Evolutionary conservation across 1,139 yeast genomes (phyloP), one percentile per base, ranked within the genome.

Genomic region (Nakaseomyces kungkrabaensis): DNA sequence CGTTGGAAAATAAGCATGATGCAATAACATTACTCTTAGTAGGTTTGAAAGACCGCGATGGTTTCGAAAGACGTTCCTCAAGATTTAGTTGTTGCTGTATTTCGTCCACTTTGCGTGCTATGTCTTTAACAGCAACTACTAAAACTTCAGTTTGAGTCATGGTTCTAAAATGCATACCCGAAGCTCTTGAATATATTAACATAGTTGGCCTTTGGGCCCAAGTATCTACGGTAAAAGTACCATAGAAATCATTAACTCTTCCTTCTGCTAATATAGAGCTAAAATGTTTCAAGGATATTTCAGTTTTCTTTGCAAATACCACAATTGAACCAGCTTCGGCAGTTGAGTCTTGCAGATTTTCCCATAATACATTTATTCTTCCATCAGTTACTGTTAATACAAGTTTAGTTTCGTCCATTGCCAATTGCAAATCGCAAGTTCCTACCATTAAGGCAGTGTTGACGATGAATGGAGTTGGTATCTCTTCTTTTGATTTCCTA

Each of bases 361-460:
- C 63, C 40, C 55, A 50, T 31, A 57, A 44, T 29, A 57, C 26
- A 44, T 62, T 59, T 3, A 56, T 29, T 44, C 68, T 71, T 9
- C 69, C 59, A 29, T 61, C 66, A 24, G 60, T 51, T 5, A 60
- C 54, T 1, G 62, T 59, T 5, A 61, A 53, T 17, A 59, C 53
- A 0, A 63, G 43, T 10, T 65, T 53, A 4, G 67, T 54, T 6
- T 63, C 57, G 27, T 65, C 68, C 26, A 58, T 47, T n/a, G 50
- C 55, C 22, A 59, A 46, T 31, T 54, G 57, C 11, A 62, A 32
- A 26, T 60, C 65, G 41, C 60, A 50, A 26, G 51, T 54, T 29
- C 59, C 58, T 33, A 60, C 56, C 13, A 59, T 34, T 4, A 60
- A 26, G 0, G 55, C 52, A 8, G 52, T 33, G 45, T 59, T 59